phyloP scores from a whole-genome alignment of 768 basidiomycete genomes.

The Cystofilobasidium macerans region DNA sequence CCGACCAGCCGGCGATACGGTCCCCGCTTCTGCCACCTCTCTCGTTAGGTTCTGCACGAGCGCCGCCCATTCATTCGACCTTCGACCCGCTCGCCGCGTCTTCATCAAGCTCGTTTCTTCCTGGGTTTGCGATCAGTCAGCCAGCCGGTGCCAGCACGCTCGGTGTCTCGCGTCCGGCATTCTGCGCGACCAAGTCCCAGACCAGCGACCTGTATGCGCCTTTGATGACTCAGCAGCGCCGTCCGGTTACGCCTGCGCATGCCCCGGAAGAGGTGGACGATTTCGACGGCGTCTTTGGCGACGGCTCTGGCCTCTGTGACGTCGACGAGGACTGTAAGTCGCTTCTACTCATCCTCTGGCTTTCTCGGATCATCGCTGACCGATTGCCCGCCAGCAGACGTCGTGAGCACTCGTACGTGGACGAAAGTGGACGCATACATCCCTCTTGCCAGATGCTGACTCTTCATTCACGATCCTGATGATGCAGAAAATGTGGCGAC shows the following conservation, averaged over 20 bases:
- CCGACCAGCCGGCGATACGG: too few relatives aligned
- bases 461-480: not conserved
- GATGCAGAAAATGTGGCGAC: not conserved
- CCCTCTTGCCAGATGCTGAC: too few relatives aligned
- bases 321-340: conserved; percentile 11
- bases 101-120: too few relatives aligned
- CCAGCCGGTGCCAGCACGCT: too few relatives aligned
- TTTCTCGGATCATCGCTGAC: not conserved
- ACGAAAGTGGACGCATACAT: not conserved
- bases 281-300: conserved; percentile 20
- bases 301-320: conserved; percentile 3
- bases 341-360: not conserved
- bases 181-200: too few relatives aligned
- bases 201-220: not conserved
- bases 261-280: conserved; percentile 9
- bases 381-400: not conserved
- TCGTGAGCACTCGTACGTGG: not conserved
- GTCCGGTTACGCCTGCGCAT: not conserved
- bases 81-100: too few relatives aligned
- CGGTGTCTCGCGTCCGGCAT: too few relatives aligned
- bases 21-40: too few relatives aligned
- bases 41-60: too few relatives aligned
- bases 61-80: too few relatives aligned
- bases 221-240: not conserved
- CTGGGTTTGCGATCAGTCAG: too few relatives aligned